phyloP scores from a whole-genome alignment of 1,284 basidiomycete genomes.

The Puccinia novopanici region DNA sequence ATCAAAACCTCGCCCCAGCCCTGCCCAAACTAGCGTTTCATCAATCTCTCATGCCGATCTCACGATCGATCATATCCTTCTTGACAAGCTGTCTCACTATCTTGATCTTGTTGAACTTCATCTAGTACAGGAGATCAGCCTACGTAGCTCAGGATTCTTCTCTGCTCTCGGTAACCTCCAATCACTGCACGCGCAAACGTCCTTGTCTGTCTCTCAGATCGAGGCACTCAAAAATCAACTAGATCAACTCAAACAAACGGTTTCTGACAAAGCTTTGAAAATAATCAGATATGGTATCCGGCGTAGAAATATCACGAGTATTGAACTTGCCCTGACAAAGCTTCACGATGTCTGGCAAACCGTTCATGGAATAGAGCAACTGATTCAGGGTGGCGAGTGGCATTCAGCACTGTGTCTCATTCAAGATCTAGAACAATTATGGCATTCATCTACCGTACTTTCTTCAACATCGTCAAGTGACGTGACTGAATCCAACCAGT shows the following conservation, averaged over 20 bases:
- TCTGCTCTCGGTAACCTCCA: constrained; percentile 91
- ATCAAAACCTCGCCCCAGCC: constrained; percentile 39
- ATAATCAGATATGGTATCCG: constrained; percentile 71
- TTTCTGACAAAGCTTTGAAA: constrained; percentile 74
- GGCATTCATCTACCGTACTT: constrained; percentile 56
- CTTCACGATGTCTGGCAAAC: constrained; percentile 68
- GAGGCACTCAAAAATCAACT: constrained; percentile 72
- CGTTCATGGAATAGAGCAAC: constrained; percentile 72
- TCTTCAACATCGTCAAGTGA: neutral
- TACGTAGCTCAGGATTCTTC: constrained; percentile 90
- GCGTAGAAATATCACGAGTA: constrained; percentile 66
- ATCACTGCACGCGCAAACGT: constrained; percentile 83
- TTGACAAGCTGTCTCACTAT: constrained; percentile 89
- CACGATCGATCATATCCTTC: constrained; percentile 67
- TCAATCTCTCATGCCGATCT: constrained; percentile 59
- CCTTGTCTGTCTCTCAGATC: constrained; percentile 77
- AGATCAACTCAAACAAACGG: constrained; percentile 73
- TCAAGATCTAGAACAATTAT: constrained; percentile 72
- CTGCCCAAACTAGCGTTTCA: constrained; percentile 53
- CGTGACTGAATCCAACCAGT: constrained; percentile 6
- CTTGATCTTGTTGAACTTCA: constrained; percentile 94
- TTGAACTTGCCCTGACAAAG: constrained; percentile 64
- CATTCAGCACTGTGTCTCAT: constrained; percentile 75
- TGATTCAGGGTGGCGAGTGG: constrained; percentile 82
- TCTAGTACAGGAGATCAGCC: constrained; percentile 86